These are phyloP conservation scores for Rhexocercosporidium sp. DNA, from an alignment of 2,329 filamentous ascomycete genomes.

Conservation along the genomic window DNA sequence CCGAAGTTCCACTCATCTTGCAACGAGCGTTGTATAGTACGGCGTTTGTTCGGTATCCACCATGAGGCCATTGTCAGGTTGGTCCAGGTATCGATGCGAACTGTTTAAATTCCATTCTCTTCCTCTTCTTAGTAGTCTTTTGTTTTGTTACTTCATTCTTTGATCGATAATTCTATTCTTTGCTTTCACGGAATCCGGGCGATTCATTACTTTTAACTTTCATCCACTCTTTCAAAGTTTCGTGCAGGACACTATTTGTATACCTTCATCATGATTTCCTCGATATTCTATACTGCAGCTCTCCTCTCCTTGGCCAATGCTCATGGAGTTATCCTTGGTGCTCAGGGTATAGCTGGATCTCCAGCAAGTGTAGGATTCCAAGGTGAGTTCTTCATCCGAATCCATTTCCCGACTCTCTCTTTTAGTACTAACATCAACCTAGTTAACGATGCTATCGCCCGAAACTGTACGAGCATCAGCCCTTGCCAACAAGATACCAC, in stretches of 20 bases:
- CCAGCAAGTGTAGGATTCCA: slow-evolving; percentile 51
- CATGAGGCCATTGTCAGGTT: slow-evolving; percentile 8
- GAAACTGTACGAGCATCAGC: slow-evolving; percentile 67
- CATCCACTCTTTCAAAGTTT: slow-evolving; percentile 38
- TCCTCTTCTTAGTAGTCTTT: slow-evolving; percentile 25
- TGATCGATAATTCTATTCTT: slow-evolving; percentile 32
- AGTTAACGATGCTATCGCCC: slow-evolving; percentile 60
- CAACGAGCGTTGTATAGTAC: slow-evolving; percentile 31
- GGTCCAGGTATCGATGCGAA: neutral
- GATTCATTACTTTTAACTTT: slow-evolving; percentile 36
- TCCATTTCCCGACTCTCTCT: neutral
- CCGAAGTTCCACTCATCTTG: slow-evolving; percentile 20
- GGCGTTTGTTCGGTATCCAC: slow-evolving; percentile 23
- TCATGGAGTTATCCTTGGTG: slow-evolving; percentile 54
- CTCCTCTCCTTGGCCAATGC: slow-evolving; percentile 45
- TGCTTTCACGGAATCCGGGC: slow-evolving; percentile 31
- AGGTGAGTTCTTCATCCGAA: slow-evolving; percentile 41
- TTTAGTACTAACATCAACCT: neutral
- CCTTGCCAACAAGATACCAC: slow-evolving; percentile 71
- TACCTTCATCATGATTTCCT: slow-evolving; percentile 45
- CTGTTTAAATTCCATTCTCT: slow-evolving; percentile 4
- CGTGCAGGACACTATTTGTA: slow-evolving; percentile 42
- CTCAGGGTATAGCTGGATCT: slow-evolving; percentile 52
- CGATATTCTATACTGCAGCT: slow-evolving; percentile 41
- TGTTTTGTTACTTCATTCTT: slow-evolving; percentile 28